These are phyloP conservation scores for Dactylorhiza incarnata DNA, from an alignment of 106 monocot species.

Conservation along the genomic window DNA sequence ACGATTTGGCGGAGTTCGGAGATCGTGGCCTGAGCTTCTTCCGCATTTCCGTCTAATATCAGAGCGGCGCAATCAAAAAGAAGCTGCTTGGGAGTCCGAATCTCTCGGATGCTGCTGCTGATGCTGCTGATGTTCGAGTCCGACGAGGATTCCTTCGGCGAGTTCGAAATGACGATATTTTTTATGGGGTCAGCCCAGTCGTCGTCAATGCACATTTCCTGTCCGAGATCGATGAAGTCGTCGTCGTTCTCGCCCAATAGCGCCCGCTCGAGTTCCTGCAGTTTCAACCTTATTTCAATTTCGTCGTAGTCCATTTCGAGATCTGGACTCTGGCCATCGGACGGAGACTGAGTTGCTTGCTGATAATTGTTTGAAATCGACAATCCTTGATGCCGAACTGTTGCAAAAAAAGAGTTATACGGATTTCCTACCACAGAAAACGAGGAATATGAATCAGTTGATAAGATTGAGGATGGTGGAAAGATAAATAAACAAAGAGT, in stretches of 20 bases:
- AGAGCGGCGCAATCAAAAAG: constrained; percentile 77
- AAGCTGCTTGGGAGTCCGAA: constrained; percentile 65
- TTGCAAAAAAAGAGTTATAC: constrained; percentile 36
- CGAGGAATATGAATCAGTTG: constrained; percentile 27
- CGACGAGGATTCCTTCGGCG: constrained; percentile 72
- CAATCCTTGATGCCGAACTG: constrained; percentile 22
- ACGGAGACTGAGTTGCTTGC: constrained; percentile 42
- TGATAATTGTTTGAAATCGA: constrained; percentile 43
- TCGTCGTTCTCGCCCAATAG: constrained; percentile 63
- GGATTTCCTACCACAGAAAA: constrained; percentile 39
- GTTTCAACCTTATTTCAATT: constrained; percentile 70
- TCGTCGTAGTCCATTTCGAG: constrained; percentile 53
- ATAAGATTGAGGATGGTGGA: constrained; percentile 26
- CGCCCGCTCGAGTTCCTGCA: constrained; percentile 80
- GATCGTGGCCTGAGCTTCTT: constrained; percentile 59
- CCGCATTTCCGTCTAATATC: constrained; percentile 60
- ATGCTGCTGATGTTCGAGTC: constrained; percentile 57
- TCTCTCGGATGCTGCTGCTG: constrained; percentile 36
- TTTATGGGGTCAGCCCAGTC: constrained; percentile 76
- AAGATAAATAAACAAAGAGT: constrained; percentile 12
- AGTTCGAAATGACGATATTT: constrained; percentile 36
- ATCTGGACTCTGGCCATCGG: constrained; percentile 44
- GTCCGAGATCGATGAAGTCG: constrained; percentile 21
- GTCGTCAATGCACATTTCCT: constrained; percentile 38
- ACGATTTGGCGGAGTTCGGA: constrained; percentile 72